Evolutionary conservation across 2,329 filamentous ascomycete species (phyloP).

Genomic region (Fusarium caatingaense): DNA sequence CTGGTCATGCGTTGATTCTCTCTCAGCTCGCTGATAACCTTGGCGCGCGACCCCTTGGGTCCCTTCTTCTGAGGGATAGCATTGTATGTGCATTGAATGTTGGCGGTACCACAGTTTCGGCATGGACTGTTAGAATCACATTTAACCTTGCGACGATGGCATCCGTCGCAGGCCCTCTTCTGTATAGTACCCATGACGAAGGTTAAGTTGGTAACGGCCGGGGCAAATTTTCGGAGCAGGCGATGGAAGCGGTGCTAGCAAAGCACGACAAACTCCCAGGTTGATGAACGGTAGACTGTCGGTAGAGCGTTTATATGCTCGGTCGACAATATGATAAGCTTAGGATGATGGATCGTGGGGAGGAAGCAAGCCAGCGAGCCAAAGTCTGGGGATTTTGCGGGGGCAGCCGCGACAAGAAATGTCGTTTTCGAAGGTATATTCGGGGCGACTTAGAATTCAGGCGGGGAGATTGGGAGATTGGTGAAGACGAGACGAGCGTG

Average conservation of each 20-base stretch:
- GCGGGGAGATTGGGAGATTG: constrained; percentile 38
- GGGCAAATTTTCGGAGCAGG: constrained; percentile 17
- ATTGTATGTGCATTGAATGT: constrained; percentile 78
- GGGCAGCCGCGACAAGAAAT: constrained; percentile 40
- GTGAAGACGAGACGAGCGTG: constrained; percentile 39
- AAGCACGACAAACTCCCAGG: constrained; percentile 12
- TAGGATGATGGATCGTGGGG: constrained; percentile 13
- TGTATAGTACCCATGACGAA: constrained; percentile 60
- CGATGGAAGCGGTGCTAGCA: constrained; percentile 4
- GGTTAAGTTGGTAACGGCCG: constrained; percentile 17
- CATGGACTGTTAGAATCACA: constrained; percentile 78
- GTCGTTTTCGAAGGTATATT: constrained; percentile 39
- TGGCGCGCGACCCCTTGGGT: constrained; percentile 78
- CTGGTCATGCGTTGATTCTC: constrained; percentile 75
- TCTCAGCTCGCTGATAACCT: constrained; percentile 79
- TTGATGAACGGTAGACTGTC: constrained; percentile 3
- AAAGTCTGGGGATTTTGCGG: constrained; percentile 50
- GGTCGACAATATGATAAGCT: constrained; percentile 19
- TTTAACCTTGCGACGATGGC: constrained; percentile 79
- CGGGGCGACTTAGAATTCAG: constrained; percentile 36
- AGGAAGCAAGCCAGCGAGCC: constrained; percentile 29
- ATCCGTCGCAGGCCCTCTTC: constrained; percentile 76
- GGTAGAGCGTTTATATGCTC: constrained; percentile 7
- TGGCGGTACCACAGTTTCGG: constrained; percentile 74
- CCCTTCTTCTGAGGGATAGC: constrained; percentile 81